A percentile compares a stretch with the other conserved stretches of the same genome.
phyloP scores from a whole-genome alignment of 495 filamentous ascomycete species.

The Penicillium daleae region DNA sequence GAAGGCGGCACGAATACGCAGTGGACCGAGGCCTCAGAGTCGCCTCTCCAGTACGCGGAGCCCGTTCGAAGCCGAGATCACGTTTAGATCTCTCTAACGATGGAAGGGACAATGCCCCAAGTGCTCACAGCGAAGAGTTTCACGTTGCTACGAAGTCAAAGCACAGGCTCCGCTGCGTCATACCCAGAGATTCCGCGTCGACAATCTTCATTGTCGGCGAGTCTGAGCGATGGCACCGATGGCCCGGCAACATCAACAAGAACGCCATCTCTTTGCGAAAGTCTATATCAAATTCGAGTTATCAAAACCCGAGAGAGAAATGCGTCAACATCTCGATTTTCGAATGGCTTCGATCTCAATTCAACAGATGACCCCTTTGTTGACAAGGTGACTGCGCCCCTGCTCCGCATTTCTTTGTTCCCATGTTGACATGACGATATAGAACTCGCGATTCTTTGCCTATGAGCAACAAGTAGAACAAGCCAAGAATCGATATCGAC shows the following conservation, averaged over 20 bases:
- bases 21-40: constrained; percentile 27
- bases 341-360: not conserved
- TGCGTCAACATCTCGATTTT: not conserved
- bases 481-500: not conserved
- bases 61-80: constrained; percentile 27
- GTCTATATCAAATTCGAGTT: constrained; percentile 27
- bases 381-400: constrained; percentile 18
- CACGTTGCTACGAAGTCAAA: constrained; percentile 8
- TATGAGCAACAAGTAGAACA: not conserved
- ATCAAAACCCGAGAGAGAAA: constrained; percentile 19
- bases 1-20: constrained; percentile 21
- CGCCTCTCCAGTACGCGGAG: constrained; percentile 18
- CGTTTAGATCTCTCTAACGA: constrained; percentile 19
- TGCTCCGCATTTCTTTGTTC: not conserved
- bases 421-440: not conserved
- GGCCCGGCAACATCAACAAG: constrained; percentile 28
- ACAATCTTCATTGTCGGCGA: constrained; percentile 28
- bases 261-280: constrained; percentile 31
- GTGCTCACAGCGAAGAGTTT: constrained; percentile 22
- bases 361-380: constrained; percentile 24
- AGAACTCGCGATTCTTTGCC: not conserved
- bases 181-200: constrained; percentile 35
- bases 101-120: constrained; percentile 12
- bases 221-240: constrained; percentile 13
- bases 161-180: constrained; percentile 16